phyloP scores from a whole-genome alignment of 176 grass and related monocot species.

The Carex kokanica region DNA sequence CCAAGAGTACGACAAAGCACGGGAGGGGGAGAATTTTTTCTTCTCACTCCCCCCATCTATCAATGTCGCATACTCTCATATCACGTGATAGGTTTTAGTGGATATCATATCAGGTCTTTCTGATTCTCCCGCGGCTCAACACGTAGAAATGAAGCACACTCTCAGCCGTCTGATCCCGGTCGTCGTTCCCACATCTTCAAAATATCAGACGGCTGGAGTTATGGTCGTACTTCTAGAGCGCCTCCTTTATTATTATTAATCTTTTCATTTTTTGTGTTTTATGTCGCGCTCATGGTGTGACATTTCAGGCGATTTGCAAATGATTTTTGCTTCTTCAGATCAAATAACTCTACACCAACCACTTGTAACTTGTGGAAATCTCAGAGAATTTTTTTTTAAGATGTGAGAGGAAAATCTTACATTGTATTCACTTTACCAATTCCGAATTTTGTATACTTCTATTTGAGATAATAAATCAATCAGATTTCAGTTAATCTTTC shows the following conservation, averaged over 20 bases:
- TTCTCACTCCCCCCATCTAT: not conserved
- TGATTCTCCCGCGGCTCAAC: not conserved
- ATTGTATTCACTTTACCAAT: not conserved
- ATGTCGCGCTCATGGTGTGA: not conserved
- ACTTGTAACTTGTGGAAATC: not conserved
- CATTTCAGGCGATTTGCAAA: not conserved
- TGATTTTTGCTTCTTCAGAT: not conserved
- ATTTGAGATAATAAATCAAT: too few relatives aligned
- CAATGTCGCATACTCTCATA: not conserved
- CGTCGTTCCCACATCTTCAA: not conserved
- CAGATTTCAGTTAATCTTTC: not conserved
- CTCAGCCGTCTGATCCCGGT: not conserved
- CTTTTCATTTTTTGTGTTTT: not conserved
- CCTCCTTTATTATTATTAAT: too few relatives aligned
- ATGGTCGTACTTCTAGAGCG: too few relatives aligned
- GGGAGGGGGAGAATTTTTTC: not conserved
- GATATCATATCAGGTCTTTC: not conserved
- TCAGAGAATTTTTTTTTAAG: not conserved
- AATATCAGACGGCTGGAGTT: not conserved
- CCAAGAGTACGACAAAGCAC: not conserved
- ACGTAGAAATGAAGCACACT: not conserved
- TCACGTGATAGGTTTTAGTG: conserved; percentile 10
- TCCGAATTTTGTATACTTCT: not conserved
- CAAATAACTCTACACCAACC: not conserved
- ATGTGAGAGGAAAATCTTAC: not conserved